These are phyloP conservation scores for Colletotrichum sidae DNA, from an alignment of 2,329 filamentous ascomycete genomes.

Conservation along the genomic window DNA sequence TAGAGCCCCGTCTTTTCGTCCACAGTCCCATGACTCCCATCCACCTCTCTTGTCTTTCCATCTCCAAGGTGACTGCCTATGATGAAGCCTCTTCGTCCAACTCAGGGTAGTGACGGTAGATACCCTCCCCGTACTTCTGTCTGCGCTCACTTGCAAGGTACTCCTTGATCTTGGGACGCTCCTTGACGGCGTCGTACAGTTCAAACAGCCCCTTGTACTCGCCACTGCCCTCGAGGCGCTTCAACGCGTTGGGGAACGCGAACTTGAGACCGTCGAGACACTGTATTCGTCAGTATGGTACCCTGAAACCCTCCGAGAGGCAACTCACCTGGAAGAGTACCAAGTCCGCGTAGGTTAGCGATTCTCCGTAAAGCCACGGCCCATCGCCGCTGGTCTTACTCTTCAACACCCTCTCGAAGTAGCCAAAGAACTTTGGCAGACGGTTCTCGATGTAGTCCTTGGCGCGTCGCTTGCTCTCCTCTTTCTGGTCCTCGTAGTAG, in stretches of 20 bases:
- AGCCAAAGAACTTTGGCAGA: constrained; percentile 78
- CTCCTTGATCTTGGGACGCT: constrained; percentile 71
- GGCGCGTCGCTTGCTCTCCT: constrained; percentile 69
- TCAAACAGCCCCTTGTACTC: constrained; percentile 72
- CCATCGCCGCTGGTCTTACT: constrained; percentile 67
- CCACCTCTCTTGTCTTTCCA: not conserved
- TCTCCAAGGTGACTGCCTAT: not conserved
- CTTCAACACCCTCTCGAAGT: constrained; percentile 75
- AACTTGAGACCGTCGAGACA: constrained; percentile 69
- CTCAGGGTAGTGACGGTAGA: constrained; percentile 81
- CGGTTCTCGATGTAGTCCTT: constrained; percentile 69
- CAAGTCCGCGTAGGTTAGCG: constrained; percentile 78
- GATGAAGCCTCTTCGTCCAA: constrained; percentile 63
- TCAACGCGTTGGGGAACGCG: constrained; percentile 77
- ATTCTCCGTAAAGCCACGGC: constrained; percentile 74
- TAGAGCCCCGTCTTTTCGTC: too few relatives aligned
- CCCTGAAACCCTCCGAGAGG: rapidly evolving
- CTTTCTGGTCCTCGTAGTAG: constrained; percentile 83
- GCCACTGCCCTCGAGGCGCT: constrained; percentile 62
- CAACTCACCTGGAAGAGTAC: constrained; percentile 75
- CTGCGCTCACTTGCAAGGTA: constrained; percentile 77
- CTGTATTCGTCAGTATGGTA: constrained; percentile 43
- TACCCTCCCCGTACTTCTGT: constrained; percentile 70
- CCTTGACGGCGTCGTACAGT: constrained; percentile 72
- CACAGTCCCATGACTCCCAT: too few relatives aligned